Base-by-base conservation (phyloP, 306 rosid species). In the Cicer bijugum region DNA sequence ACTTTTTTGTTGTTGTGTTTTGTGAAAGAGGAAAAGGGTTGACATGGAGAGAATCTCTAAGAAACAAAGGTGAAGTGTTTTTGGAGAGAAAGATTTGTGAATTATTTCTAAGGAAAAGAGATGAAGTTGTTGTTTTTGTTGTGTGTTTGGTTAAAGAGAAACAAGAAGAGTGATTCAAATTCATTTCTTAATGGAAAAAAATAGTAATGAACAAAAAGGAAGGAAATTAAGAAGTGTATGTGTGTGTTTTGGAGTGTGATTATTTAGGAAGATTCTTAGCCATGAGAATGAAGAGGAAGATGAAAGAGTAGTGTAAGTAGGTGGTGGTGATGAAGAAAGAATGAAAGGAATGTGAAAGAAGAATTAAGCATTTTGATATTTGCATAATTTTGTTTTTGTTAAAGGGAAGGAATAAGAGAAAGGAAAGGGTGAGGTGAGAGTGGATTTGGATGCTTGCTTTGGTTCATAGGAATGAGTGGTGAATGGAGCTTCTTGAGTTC, bases 101-200 rank as follows among this genome's bases (percentile, higher is more conserved):
- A 3, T 75, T 82, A 3, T 75, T 83, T 53, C 72, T 69, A 73
- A 75, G 81, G 76, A 75, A 56, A 50, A 78, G 5, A 53, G 84
- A 39, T 47, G 84, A 40, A 50, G 77, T 40, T 39, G 47, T 14
- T 61, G 39, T 10, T 23, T 9, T 57, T 62, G 17, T 67, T 35
- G 83, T 19, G 48, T 53, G 79, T 67, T 83, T 86, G 33, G 85
- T 59, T n/a, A 96, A 88, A 75, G 89, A 85, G 33, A 88, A 65
- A 74, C 88, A 81, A 74, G 76, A 80, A 11, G 92, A 85, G 66
- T 82, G 87, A 83, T 76, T 88, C 95, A 92, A 86, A 83, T 76
- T 88, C 97, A 92, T 91, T 67, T 55, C 78, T 67, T 39, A 63
- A 17, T 8, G 1, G 11, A 9, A 67, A 74, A 19, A 46, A 58